phyloP scores from a whole-genome alignment of 2,329 filamentous ascomycete genomes.

The Pestalotiopsis sp. region DNA sequence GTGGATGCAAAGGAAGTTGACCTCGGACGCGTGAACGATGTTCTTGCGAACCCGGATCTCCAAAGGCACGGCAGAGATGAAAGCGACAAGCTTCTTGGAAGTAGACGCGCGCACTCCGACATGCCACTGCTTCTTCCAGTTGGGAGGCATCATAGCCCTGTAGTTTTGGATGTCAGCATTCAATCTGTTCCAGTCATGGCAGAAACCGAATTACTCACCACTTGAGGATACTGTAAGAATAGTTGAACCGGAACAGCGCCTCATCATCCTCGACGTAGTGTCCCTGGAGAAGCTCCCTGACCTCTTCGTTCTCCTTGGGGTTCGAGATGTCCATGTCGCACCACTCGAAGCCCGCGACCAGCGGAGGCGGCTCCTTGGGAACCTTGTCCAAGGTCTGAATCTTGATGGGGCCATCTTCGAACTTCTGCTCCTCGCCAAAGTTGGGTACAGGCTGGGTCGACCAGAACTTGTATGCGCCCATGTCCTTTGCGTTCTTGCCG shows the following conservation, averaged over 20 bases:
- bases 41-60: conserved; percentile 79
- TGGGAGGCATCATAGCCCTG: conserved; percentile 91
- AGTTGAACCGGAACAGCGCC: conserved; percentile 97
- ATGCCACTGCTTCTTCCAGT: conserved; percentile 94
- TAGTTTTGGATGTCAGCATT: neutral
- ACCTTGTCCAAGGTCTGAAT: conserved; percentile 78
- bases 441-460: conserved; percentile 92
- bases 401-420: conserved; percentile 83
- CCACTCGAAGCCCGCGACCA: conserved; percentile 91
- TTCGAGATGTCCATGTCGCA: conserved; percentile 84
- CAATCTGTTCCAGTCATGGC: neutral
- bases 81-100: conserved; percentile 87
- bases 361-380: conserved; percentile 72
- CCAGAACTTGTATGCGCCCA: conserved; percentile 99
- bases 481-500: conserved; percentile 91
- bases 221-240: conserved; percentile 84
- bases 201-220: conserved; percentile 60
- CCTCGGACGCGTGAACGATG: conserved; percentile 78
- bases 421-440: conserved; percentile 66
- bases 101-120: conserved; percentile 85
- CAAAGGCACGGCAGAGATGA: conserved; percentile 87
- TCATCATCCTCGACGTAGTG: conserved; percentile 98
- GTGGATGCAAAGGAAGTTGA: conserved; percentile 98
- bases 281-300: conserved; percentile 87
- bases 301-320: conserved; percentile 79